Base-by-base conservation (phyloP, 495 filamentous ascomycete species). In the Aspergillus biplanus region DNA sequence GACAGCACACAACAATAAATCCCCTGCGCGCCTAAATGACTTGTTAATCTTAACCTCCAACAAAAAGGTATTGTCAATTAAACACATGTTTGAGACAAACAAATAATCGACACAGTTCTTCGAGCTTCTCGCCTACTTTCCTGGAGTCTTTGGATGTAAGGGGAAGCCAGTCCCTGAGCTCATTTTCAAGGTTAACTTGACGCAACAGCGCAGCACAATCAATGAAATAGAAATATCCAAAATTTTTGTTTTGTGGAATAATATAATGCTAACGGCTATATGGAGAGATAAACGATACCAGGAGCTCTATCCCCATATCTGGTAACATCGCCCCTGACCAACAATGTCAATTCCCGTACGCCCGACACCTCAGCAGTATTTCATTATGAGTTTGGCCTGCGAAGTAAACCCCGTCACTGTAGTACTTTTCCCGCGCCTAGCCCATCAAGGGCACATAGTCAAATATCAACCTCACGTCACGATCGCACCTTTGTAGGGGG, bases 271-370 rank as follows among this genome's bases (percentile, higher is more conserved):
- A 44, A 44, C 37, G 39, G 39, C 8, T 44, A 15, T 44, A 44
- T 44, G 39, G 2, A 4, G 8, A 15, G n/a, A 44, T 44, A 4
- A 12, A 5, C 11, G 39, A 44, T 44, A 44, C 39, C n/a, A 12
- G 39, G 39, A 44, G 39, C 39, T 39, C 21, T 27, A 15, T 15
- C 39, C n/a, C 39, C 8, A 6, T 44, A 44, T 13, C 39, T 6
- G 21, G 21, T 57, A 33, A 27, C 18, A 53, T 54, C 27, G 52
- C 49, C n/a, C 21, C 49, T 49, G 21, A 57, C 27, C 46, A 31
- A 44, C 47, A 44, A 32, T 44, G 39, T 33, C n/a, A 27, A 13
- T 56, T 56, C 15, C 59, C 35, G 33, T 58, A 58, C 61, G 61
- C 55, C 62, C 42, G 39, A 59, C 56, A 59, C 62, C 62, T 37